These are phyloP conservation scores for Aspergillus fructus DNA, from an alignment of 2,329 filamentous ascomycete genomes.

Conservation along the genomic window DNA sequence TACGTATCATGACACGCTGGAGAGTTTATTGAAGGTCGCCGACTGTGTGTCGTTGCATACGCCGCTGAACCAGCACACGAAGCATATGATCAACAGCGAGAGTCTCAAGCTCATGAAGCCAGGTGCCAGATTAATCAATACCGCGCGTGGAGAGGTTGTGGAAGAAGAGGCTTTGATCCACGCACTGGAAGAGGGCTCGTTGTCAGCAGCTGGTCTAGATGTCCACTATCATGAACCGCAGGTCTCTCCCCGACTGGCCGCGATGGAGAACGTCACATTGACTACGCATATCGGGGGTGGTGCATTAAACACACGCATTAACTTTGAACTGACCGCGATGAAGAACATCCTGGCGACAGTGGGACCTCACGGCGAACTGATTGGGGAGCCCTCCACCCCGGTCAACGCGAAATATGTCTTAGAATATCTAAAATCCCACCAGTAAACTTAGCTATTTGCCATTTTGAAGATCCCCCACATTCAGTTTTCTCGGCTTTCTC, in stretches of 20 bases:
- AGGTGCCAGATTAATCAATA: constrained; percentile 53
- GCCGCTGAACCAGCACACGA: constrained; percentile 2
- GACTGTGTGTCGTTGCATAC: constrained; percentile 4
- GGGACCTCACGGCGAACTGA: background rate
- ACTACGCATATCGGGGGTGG: constrained; percentile 49
- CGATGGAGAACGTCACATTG: constrained; percentile 45
- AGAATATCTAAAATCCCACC: background rate
- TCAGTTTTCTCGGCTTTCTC: background rate
- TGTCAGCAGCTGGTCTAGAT: constrained; percentile 52
- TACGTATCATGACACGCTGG: constrained; percentile 1
- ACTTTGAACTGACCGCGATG: constrained; percentile 46
- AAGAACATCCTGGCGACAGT: constrained; percentile 39
- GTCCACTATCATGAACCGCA: constrained; percentile 56
- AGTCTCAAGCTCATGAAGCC: background rate
- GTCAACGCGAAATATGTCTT: constrained; percentile 4
- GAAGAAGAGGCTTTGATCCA: constrained; percentile 52
- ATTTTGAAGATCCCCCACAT: too few species aligned
- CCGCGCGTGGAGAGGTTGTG: constrained; percentile 53
- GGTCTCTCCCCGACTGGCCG: constrained; percentile 44
- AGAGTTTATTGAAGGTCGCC: background rate
- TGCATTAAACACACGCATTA: constrained; percentile 48
- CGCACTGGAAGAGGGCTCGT: constrained; percentile 48
- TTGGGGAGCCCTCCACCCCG: constrained; percentile 1
- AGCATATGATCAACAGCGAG: background rate
- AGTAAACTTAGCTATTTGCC: too few species aligned